A percentile compares a stretch with the other conserved stretches of the same genome.
These are phyloP conservation scores for Mortierella sp. DNA, from an alignment of 371 early-diverging fungal genomes.

Conservation along the genomic window DNA sequence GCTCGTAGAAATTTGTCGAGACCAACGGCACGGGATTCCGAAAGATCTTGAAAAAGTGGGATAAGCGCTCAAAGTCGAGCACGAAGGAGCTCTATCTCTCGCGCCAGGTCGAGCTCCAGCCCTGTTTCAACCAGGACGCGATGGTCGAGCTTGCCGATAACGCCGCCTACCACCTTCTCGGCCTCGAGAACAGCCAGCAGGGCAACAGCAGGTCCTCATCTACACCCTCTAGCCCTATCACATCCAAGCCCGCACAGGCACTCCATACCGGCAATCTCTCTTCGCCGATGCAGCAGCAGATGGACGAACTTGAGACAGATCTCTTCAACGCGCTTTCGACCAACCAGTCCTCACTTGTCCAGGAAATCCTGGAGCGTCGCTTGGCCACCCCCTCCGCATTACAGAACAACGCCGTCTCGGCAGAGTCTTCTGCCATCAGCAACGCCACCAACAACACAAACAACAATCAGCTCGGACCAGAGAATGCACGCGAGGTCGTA, in stretches of 20 bases:
- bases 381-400: slow-evolving; percentile 16
- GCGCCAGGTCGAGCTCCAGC: slow-evolving; percentile 94
- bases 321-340: slow-evolving; percentile 57
- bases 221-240: slow-evolving; percentile 35
- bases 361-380: slow-evolving; percentile 70
- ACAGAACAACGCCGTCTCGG: not conserved
- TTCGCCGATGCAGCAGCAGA: slow-evolving; percentile 40
- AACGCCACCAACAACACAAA: not conserved
- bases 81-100: slow-evolving; percentile 96
- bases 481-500: slow-evolving; percentile 61
- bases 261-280: slow-evolving; percentile 11
- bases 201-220: slow-evolving; percentile 43
- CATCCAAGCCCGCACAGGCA: slow-evolving; percentile 45
- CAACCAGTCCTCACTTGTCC: slow-evolving; percentile 61
- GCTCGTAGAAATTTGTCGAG: slow-evolving; percentile 89
- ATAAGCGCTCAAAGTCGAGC: slow-evolving; percentile 93
- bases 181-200: slow-evolving; percentile 53
- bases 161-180: slow-evolving; percentile 63
- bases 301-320: slow-evolving; percentile 49
- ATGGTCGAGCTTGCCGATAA: slow-evolving; percentile 89
- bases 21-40: slow-evolving; percentile 95
- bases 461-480: slow-evolving; percentile 14
- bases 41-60: slow-evolving; percentile 98
- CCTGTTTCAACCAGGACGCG: slow-evolving; percentile 93
- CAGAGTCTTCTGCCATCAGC: slow-evolving; percentile 1